phyloP scores from a whole-genome alignment of 2,329 filamentous ascomycete genomes.

The Phoma sp. region DNA sequence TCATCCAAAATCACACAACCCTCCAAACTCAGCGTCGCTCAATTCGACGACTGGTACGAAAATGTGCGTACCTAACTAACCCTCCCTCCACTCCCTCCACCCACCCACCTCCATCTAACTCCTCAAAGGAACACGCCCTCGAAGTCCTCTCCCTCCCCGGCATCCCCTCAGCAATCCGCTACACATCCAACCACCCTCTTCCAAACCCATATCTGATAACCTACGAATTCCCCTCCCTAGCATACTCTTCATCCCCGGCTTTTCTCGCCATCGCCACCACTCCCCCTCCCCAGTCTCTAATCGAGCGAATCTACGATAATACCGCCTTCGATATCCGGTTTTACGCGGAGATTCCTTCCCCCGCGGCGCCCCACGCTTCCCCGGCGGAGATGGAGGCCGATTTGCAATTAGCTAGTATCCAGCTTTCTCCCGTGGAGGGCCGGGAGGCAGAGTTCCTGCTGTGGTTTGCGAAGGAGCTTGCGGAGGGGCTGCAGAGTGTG shows the following conservation, averaged over 20 bases:
- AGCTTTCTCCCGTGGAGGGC: not conserved
- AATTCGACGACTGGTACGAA: slow-evolving; percentile 11
- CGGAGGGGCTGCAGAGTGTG: not conserved
- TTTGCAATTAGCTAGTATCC: not conserved
- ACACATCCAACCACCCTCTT: not conserved
- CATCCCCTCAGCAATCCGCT: slow-evolving; percentile 4
- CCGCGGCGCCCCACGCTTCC: not conserved
- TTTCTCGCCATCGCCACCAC: not conserved
- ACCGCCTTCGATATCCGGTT: slow-evolving; percentile 3
- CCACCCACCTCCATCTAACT: no score
- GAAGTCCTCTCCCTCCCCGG: slow-evolving; percentile 11
- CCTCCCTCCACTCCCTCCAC: not conserved
- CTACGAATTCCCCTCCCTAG: slow-evolving; percentile 5
- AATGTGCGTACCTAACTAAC: not conserved
- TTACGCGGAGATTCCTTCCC: slow-evolving; percentile 1
- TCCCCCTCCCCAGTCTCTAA: not conserved
- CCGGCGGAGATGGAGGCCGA: not conserved
- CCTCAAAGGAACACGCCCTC: slow-evolving; percentile 16
- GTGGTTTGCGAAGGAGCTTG: slow-evolving; percentile 2
- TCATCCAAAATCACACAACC: not conserved
- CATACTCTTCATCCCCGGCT: not conserved
- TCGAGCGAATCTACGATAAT: not conserved
- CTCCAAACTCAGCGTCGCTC: not conserved
- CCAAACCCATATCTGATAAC: not conserved
- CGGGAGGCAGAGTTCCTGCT: not conserved